Conservation (phyloP, 805 yeast genomes). For the Nakazawaea wyomingensis region DNA sequence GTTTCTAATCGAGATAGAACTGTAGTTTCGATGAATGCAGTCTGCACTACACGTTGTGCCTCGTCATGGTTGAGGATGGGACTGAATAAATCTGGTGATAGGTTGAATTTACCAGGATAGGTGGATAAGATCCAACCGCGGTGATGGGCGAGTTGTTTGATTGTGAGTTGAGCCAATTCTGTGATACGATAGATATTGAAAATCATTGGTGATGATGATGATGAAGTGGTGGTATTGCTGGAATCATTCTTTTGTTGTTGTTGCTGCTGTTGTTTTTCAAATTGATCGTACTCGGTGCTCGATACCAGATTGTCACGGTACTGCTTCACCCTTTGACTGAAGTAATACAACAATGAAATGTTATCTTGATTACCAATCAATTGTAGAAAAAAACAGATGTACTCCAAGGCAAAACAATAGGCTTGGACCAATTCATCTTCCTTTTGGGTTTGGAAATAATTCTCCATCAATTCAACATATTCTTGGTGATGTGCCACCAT, state of each 20-base stretch:
- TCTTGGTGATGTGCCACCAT: slow-evolving; percentile 73
- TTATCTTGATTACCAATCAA: slow-evolving; percentile 61
- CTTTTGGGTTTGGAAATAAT: slow-evolving; percentile 15
- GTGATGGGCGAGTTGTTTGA: slow-evolving; percentile 51
- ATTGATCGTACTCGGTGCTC: slow-evolving; percentile 23
- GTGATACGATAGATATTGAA: slow-evolving; percentile 56
- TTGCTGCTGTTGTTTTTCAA: too few relatives aligned
- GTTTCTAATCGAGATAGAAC: slow-evolving; percentile 32
- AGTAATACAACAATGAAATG: slow-evolving; percentile 65
- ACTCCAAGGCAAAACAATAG: slow-evolving; percentile 49
- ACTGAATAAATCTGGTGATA: slow-evolving; percentile 67
- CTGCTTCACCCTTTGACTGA: slow-evolving; percentile 76
- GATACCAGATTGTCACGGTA: slow-evolving; percentile 53
- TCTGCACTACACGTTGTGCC: slow-evolving; percentile 52
- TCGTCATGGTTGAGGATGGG: slow-evolving; percentile 53
- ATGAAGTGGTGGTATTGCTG: too few relatives aligned
- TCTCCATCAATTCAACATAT: slow-evolving; percentile 37
- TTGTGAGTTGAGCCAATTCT: slow-evolving; percentile 65
- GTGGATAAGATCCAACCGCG: slow-evolving; percentile 65
- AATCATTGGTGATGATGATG: too few relatives aligned
- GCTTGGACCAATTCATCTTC: slow-evolving; percentile 33
- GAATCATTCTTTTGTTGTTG: too few relatives aligned
- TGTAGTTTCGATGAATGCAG: slow-evolving; percentile 49
- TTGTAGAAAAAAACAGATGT: slow-evolving; percentile 54
- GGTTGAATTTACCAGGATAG: slow-evolving; percentile 73